Conservation (phyloP, 1,284 basidiomycete species). For the Ustilago sp. region DNA sequence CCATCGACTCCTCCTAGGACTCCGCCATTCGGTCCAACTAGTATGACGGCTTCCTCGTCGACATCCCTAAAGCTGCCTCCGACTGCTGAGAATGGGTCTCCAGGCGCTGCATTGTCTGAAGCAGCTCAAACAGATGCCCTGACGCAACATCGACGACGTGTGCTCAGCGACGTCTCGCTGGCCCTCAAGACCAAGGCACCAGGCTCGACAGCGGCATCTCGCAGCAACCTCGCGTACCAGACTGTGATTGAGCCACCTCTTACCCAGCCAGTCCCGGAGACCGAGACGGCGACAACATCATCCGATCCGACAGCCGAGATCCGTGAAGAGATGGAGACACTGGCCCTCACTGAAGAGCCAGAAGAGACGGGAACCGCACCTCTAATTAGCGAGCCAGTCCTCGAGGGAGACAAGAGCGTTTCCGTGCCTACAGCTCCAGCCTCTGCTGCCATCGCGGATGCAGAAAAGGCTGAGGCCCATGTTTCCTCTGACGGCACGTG, state of each 20-base stretch:
- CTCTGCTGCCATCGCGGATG: no score
- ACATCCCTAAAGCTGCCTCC: slow-evolving; percentile 27
- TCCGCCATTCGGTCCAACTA: slow-evolving; percentile 35
- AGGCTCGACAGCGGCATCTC: not conserved
- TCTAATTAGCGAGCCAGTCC: not conserved
- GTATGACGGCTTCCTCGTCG: slow-evolving; percentile 41
- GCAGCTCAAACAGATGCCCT: slow-evolving; percentile 11
- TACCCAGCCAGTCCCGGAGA: not conserved
- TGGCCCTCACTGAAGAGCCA: slow-evolving; percentile 27
- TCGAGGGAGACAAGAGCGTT: not conserved
- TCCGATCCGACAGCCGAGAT: slow-evolving; percentile 6
- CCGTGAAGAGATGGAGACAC: slow-evolving; percentile 23
- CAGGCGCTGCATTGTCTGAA: slow-evolving; percentile 21
- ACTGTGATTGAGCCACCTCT: slow-evolving; percentile 2
- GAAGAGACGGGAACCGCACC: not conserved
- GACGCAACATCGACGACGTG: slow-evolving; percentile 41
- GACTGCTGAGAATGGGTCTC: slow-evolving; percentile 7
- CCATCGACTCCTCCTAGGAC: slow-evolving; percentile 47
- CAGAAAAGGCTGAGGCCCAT: not conserved
- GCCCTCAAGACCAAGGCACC: slow-evolving; percentile 43
- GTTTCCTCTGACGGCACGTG: slow-evolving; percentile 18
- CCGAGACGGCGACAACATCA: not conserved
- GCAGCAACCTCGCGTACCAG: slow-evolving; percentile 16
- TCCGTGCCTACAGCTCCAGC: not conserved
- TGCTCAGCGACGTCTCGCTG: slow-evolving; percentile 59